phyloP scores from a whole-genome alignment of 2,329 filamentous ascomycete species.

The Talaromyces sp. region DNA sequence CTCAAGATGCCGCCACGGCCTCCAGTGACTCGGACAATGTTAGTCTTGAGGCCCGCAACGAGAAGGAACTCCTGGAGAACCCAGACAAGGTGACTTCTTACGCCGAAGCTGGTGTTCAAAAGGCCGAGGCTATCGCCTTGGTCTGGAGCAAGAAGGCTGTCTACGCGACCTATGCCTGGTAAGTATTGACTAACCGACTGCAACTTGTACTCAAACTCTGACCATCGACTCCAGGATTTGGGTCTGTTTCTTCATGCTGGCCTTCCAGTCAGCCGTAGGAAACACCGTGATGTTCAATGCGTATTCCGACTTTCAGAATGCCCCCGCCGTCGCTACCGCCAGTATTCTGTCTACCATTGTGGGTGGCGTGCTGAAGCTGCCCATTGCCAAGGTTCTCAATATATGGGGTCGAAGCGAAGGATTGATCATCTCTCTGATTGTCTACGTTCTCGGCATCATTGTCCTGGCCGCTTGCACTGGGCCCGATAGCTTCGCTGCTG shows the following conservation, averaged over 20 bases:
- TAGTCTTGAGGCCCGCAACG: slow-evolving; percentile 23
- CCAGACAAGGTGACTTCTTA: slow-evolving; percentile 20
- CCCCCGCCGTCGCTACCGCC: slow-evolving; percentile 47
- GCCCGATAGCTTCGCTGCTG: slow-evolving; percentile 58
- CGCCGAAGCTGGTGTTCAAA: slow-evolving; percentile 31
- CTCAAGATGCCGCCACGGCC: slow-evolving; percentile 7
- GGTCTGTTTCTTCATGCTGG: slow-evolving; percentile 42
- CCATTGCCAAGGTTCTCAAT: slow-evolving; percentile 58
- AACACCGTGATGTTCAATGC: slow-evolving; percentile 44
- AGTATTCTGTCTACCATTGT: slow-evolving; percentile 52
- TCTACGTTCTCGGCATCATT: slow-evolving; percentile 48
- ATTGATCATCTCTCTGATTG: slow-evolving; percentile 45
- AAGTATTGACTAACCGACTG: background rate
- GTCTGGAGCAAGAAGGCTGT: slow-evolving; percentile 35
- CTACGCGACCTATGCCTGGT: slow-evolving; percentile 29
- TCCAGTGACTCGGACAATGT: slow-evolving; percentile 17
- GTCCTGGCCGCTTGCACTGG: slow-evolving; percentile 59
- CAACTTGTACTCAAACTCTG: background rate
- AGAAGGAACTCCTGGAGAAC: slow-evolving; percentile 22
- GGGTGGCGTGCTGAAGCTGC: slow-evolving; percentile 55
- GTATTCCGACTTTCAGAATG: slow-evolving; percentile 48
- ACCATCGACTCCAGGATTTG: slow-evolving; percentile 32
- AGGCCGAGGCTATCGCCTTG: slow-evolving; percentile 36
- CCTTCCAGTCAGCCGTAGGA: slow-evolving; percentile 38
- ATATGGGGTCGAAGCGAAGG: slow-evolving; percentile 59